phyloP scores from a whole-genome alignment of 768 basidiomycete genomes.

The Asterophora lycoperdoides region DNA sequence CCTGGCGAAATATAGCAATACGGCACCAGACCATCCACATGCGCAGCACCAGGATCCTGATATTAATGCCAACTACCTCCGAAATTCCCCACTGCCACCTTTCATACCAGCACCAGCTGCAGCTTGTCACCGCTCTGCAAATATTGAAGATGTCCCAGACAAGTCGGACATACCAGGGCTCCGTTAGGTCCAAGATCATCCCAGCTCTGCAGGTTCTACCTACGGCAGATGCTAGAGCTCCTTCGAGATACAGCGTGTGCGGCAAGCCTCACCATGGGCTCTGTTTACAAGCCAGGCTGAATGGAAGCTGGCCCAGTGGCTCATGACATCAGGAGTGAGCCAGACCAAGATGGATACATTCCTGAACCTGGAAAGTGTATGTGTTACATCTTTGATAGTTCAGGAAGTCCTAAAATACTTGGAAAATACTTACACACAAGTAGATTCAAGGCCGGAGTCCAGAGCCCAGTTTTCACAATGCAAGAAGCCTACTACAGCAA shows the following conservation, averaged over 20 bases:
- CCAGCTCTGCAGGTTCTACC: neutral
- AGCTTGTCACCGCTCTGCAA: neutral
- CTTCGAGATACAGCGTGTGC: neutral
- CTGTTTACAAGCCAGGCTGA: slow-evolving; percentile 1
- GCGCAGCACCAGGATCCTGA: no score
- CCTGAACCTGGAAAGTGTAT: neutral
- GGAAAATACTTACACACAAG: neutral
- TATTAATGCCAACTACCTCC: no score
- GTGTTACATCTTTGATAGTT: neutral
- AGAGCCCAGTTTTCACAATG: slow-evolving; percentile 12
- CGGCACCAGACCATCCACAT: neutral
- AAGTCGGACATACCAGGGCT: neutral
- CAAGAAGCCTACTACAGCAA: slow-evolving; percentile 7
- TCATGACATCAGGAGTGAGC: slow-evolving; percentile 9
- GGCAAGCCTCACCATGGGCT: neutral
- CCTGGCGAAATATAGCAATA: neutral
- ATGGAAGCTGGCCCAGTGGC: slow-evolving; percentile 7
- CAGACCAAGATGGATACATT: slow-evolving; percentile 5
- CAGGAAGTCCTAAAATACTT: no score
- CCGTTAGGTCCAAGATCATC: slow-evolving; percentile 5
- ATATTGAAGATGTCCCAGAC: neutral
- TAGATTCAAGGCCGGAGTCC: neutral
- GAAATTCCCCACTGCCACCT: no score
- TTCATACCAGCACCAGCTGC: neutral
- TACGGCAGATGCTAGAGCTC: slow-evolving; percentile 1